Evolutionary conservation across 179 eudicot genomes (phyloP), one percentile per base, ranked within the genome.

Genomic region (Beta corolliflora): DNA sequence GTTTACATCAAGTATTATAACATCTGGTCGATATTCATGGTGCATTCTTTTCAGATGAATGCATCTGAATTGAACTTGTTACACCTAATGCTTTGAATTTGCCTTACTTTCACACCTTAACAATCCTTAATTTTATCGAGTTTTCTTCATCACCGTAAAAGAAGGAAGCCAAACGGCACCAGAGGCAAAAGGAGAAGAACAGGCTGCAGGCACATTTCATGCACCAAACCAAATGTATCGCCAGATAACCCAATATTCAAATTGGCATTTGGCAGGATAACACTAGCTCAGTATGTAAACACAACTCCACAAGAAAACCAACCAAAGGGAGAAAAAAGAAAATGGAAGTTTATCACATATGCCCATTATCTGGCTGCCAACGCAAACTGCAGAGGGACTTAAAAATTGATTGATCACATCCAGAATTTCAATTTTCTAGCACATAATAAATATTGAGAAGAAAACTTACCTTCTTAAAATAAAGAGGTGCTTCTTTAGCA

Each of bases 401-500:
- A 1, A 19, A 6, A 3, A 50, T 15, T 21, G 50, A n/a, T 21
- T 10, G 8, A 21, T 23, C 15, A 79, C 29, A 58, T 79, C 76
- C 60, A 14, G 21, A 45, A 18, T 60, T 60, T 9, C 14, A 50
- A 36, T n/a, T 18, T 12, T 19, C 21, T 25, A 25, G 25, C 25
- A 21, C 45, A 64, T 36, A 36, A 36, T 36, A 12, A 48, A 69
- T 0, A 71, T 19, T 45, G 52, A 45, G 44, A 52, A 23, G 50
- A 73, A 81, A 72, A 31, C 86, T 1, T 21, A 94, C 98, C 97
- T 90, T 93, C 72, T 94, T 94, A 60, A 94, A 94, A 81, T 94
- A 94, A 23, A 94, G 86, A 81, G 97, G 97, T 19, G 90, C 97
- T 18, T 91, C 87, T 81, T 91, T 91, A 48, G 95, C 95, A 72